Percentiles rank a stretch among this genome's conserved stretches.
phyloP scores from a whole-genome alignment of 2,329 filamentous ascomycete genomes.

The Xylaria sp. region DNA sequence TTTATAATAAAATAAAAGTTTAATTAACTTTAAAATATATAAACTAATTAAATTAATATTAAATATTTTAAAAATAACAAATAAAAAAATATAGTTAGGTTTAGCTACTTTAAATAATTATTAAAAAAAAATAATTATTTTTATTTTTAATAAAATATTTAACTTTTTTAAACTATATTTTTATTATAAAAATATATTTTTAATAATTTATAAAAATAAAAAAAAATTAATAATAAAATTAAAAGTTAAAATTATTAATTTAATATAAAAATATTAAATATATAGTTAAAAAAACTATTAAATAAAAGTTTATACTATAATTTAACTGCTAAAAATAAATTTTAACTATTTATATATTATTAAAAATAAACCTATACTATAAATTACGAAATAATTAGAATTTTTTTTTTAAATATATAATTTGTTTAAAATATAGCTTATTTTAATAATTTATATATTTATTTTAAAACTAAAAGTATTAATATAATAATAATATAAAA shows the following conservation, averaged over 20 bases:
- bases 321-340: not conserved
- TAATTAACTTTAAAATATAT: not conserved
- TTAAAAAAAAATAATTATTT: not conserved
- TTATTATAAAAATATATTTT: too few species aligned
- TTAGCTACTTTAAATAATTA: not conserved
- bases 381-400: not conserved
- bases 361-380: not conserved
- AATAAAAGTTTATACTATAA: not conserved
- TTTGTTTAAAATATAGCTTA: not conserved
- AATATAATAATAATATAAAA: not conserved
- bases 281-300: not conserved
- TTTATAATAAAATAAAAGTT: not conserved
- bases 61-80: not conserved
- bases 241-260: not conserved
- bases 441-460: not conserved
- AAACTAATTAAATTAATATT: not conserved
- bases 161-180: too few species aligned
- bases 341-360: not conserved
- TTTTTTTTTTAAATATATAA: not conserved
- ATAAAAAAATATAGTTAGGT: not conserved
- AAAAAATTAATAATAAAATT: not conserved
- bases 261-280: not conserved
- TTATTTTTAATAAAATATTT: too few species aligned
- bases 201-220: not conserved
- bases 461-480: not conserved